These are phyloP conservation scores for Kandelia obovata DNA, from an alignment of 345 rosid species.

Conservation along the genomic window DNA sequence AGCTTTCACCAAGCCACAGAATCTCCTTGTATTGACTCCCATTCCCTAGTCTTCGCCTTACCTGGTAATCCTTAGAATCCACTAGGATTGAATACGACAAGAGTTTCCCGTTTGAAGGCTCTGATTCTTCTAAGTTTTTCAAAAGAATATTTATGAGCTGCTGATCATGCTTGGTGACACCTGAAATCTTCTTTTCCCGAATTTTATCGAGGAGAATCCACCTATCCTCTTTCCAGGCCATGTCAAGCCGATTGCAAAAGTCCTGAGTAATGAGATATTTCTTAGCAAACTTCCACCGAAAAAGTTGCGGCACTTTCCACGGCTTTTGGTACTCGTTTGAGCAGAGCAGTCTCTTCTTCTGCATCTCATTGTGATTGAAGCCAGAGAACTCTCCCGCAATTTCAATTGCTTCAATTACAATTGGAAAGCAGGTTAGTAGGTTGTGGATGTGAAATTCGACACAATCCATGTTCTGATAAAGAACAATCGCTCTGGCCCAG, in stretches of 20 bases:
- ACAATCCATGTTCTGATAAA: constrained; percentile 23
- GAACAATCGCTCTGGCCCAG: constrained; percentile 24
- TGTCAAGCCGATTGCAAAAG: constrained; percentile 9
- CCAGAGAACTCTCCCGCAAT: constrained; percentile 29
- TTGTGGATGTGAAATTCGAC: constrained; percentile 24
- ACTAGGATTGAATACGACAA: constrained; percentile 18
- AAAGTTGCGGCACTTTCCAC: constrained; percentile 24
- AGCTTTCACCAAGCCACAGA: constrained; percentile 26
- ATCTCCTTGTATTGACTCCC: constrained; percentile 29
- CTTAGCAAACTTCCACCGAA: constrained; percentile 21
- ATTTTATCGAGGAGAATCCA: constrained; percentile 27
- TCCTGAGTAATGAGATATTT: constrained; percentile 28
- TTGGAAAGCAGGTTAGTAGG: constrained; percentile 14
- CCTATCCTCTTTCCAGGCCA: constrained; percentile 30
- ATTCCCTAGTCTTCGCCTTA: constrained; percentile 19
- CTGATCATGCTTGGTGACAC: constrained; percentile 14
- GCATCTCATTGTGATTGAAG: constrained; percentile 16
- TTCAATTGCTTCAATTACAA: constrained; percentile 24
- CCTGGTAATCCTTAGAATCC: constrained; percentile 22
- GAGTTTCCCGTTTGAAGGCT: constrained; percentile 5
- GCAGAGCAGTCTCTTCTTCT: constrained; percentile 19
- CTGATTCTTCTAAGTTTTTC: constrained; percentile 17
- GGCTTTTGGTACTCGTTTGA: constrained; percentile 22
- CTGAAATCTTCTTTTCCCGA: constrained; percentile 12
- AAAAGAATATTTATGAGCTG: constrained; percentile 15